Conservation (phyloP, 2,329 filamentous ascomycete genomes). For the Colletotrichum tamarilloi region DNA sequence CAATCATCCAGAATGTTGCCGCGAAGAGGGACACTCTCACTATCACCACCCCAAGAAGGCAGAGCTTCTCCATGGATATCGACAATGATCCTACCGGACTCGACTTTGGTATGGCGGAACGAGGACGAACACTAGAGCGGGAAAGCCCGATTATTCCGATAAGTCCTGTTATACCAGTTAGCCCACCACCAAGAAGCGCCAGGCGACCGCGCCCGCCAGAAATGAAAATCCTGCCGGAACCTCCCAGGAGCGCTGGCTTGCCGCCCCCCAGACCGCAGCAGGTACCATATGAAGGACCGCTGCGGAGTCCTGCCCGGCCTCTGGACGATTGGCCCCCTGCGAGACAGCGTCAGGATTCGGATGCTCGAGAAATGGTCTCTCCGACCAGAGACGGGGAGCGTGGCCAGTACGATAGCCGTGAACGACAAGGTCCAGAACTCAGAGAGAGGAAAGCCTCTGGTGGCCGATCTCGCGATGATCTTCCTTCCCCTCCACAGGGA, state of each 20-base stretch:
- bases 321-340: constrained; percentile 4
- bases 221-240: constrained; percentile 7
- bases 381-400: neutral
- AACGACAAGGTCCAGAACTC: neutral
- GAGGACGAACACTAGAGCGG: neutral
- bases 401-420: neutral
- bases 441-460: neutral
- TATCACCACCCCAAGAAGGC: constrained; percentile 55
- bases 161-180: neutral
- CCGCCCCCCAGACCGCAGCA: constrained; percentile 24
- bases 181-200: constrained; percentile 33
- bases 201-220: constrained; percentile 31
- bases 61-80: constrained; percentile 62
- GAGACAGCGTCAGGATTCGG: constrained; percentile 9
- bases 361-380: constrained; percentile 2
- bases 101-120: constrained; percentile 7
- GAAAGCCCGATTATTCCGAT: neutral
- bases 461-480: neutral
- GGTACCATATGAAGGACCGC: constrained; percentile 22
- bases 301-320: constrained; percentile 5
- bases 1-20: constrained; percentile 59
- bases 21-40: constrained; percentile 64
- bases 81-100: constrained; percentile 42
- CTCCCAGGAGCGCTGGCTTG: neutral
- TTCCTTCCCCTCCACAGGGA: constrained; percentile 6